Evolutionary conservation across 2,329 filamentous ascomycete genomes (phyloP).

Genomic region (Alternaria viburni): DNA sequence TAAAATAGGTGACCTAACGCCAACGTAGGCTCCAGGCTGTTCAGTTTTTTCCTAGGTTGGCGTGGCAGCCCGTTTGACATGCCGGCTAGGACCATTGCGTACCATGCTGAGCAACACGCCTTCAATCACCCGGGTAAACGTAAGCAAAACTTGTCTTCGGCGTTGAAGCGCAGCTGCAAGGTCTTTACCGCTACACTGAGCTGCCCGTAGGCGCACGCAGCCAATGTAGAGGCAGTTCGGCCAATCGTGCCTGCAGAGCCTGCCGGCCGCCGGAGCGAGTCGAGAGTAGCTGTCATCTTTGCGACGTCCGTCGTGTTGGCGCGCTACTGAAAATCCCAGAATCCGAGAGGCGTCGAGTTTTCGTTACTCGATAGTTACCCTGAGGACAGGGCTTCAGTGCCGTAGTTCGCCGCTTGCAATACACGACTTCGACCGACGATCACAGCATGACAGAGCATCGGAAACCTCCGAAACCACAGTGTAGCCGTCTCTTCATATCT

Average conservation of each 20-base stretch:
- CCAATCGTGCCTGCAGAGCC: slow-evolving; percentile 8
- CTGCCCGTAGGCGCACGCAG: not conserved
- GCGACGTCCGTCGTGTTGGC: slow-evolving; percentile 13
- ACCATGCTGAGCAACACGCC: slow-evolving; percentile 8
- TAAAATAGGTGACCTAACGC: too few relatives aligned
- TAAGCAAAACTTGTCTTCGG: slow-evolving; percentile 21
- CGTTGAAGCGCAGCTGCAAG: slow-evolving; percentile 11
- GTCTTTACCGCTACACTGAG: slow-evolving; percentile 13
- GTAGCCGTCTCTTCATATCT: not conserved
- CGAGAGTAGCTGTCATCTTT: slow-evolving; percentile 3
- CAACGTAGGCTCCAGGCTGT: too few relatives aligned
- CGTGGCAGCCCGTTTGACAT: not conserved
- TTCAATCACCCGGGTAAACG: slow-evolving; percentile 8
- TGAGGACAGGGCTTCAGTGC: slow-evolving; percentile 24
- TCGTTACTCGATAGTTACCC: slow-evolving; percentile 45
- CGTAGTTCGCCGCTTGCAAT: slow-evolving; percentile 18
- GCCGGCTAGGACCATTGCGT: slow-evolving; percentile 1
- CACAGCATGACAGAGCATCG: not conserved
- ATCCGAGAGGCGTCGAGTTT: slow-evolving; percentile 17
- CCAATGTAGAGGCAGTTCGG: slow-evolving; percentile 15
- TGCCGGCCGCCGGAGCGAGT: slow-evolving; percentile 5
- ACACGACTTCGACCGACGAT: slow-evolving; percentile 1
- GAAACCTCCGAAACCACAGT: not conserved
- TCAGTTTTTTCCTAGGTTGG: too few relatives aligned
- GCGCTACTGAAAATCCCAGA: slow-evolving; percentile 18